Evolutionary conservation across 306 rosid species (phyloP).

Genomic region (Cucurbita moschata): DNA sequence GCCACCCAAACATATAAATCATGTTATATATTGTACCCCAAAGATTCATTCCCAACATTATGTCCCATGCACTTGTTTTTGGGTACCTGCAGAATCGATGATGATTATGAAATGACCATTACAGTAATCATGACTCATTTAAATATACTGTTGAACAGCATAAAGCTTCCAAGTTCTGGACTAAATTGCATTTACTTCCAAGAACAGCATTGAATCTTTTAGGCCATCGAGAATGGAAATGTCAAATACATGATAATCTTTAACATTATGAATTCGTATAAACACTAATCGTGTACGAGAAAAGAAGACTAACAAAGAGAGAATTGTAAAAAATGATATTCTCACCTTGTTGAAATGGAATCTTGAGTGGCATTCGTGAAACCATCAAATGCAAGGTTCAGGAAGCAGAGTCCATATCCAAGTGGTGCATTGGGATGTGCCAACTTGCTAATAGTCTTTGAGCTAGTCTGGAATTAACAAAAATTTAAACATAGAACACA

Average conservation of each 20-base stretch:
- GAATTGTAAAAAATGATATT: not conserved
- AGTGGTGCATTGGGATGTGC: slow-evolving; percentile 96
- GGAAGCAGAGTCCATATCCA: slow-evolving; percentile 86
- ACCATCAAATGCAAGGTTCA: slow-evolving; percentile 96
- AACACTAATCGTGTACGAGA: not conserved
- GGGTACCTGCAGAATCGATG: slow-evolving; percentile 49
- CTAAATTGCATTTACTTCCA: not conserved
- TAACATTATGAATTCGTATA: not conserved
- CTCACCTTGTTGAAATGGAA: slow-evolving; percentile 68
- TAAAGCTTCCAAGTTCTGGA: not conserved
- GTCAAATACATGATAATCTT: not conserved
- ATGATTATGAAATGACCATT: slow-evolving; percentile 2
- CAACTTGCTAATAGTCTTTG: slow-evolving; percentile 77
- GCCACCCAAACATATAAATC: slow-evolving; percentile 90
- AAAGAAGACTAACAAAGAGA: not conserved
- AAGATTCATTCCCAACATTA: slow-evolving; percentile 94
- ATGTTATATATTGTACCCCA: slow-evolving; percentile 94
- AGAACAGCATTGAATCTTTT: not conserved
- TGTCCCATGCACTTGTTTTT: slow-evolving; percentile 92
- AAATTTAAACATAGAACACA: not conserved
- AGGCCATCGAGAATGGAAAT: not conserved
- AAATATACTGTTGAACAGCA: not conserved
- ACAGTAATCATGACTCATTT: not conserved
- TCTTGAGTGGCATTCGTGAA: slow-evolving; percentile 99
- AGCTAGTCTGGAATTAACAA: slow-evolving; percentile 64